A percentile compares a stretch with the other conserved stretches of the same genome.
Conservation (phyloP, 1,284 basidiomycete species). For the Malassezia sympodialis region DNA sequence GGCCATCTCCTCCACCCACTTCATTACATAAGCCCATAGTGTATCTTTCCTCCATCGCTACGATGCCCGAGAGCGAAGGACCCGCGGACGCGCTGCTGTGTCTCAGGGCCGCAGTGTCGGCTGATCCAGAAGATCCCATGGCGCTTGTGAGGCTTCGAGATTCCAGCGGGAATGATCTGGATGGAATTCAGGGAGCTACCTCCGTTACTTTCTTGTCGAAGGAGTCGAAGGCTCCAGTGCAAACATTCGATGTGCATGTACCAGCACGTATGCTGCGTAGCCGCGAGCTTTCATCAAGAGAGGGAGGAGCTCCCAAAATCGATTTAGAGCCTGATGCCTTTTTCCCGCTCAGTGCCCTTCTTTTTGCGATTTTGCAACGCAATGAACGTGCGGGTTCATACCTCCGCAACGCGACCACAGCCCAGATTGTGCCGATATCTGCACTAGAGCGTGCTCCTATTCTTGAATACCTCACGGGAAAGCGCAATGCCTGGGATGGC, state of each 20-base stretch:
- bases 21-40: background rate
- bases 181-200: background rate
- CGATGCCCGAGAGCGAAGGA: background rate
- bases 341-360: constrained; percentile 31
- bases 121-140: constrained; percentile 4
- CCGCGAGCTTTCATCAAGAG: constrained; percentile 9
- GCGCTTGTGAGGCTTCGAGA: background rate
- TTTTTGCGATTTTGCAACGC: constrained; percentile 35
- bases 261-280: constrained; percentile 24
- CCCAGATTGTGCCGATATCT: constrained; percentile 30
- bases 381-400: constrained; percentile 38
- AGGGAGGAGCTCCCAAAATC: constrained; percentile 15
- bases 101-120: constrained; percentile 3
- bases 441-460: constrained; percentile 34
- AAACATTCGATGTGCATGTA: constrained; percentile 1
- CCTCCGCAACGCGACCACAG: constrained; percentile 31
- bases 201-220: constrained; percentile 4
- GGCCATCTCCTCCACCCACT: background rate
- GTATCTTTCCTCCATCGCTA: background rate
- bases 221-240: background rate
- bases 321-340: constrained; percentile 26
- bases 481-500: constrained; percentile 31
- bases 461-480: constrained; percentile 37
- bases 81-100: constrained; percentile 7
- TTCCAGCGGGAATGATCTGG: background rate